Evolutionary conservation across 1,284 basidiomycete species (phyloP).

Genomic region (Heterobasidion irregulare): DNA sequence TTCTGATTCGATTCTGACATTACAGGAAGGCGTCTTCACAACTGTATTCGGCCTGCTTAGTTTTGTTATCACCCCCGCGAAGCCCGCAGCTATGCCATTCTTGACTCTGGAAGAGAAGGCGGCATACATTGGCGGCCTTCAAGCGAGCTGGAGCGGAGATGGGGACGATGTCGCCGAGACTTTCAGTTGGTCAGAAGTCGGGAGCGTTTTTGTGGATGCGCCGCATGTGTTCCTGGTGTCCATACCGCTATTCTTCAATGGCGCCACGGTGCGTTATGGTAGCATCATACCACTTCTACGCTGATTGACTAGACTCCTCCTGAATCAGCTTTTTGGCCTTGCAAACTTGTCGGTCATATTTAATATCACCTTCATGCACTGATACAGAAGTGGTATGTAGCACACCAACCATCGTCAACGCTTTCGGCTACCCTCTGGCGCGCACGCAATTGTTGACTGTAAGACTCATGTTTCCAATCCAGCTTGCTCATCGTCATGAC

Average conservation of each 20-base stretch:
- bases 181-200: conserved; percentile 21
- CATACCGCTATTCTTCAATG: conserved; percentile 16
- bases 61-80: conserved; percentile 31
- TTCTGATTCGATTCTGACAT: neutral
- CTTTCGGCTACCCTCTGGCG: conserved; percentile 22
- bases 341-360: conserved; percentile 14
- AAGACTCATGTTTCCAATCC: neutral
- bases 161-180: conserved; percentile 15
- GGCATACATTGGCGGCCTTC: conserved; percentile 25
- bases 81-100: conserved; percentile 26
- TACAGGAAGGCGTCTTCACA: conserved; percentile 37
- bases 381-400: conserved; percentile 1
- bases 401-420: conserved; percentile 27
- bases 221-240: conserved; percentile 19
- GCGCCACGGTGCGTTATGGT: conserved; percentile 11
- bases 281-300: neutral
- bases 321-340: conserved; percentile 12
- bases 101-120: conserved; percentile 23
- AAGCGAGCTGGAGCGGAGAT: conserved; percentile 19
- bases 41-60: conserved; percentile 28
- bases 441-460: conserved; percentile 24
- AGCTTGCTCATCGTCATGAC: neutral
- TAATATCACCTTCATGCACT: neutral
- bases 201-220: conserved; percentile 20
- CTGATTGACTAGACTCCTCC: neutral